Evolutionary conservation across 2,329 filamentous ascomycete genomes (phyloP), one percentile per base, ranked within the genome.

Genomic region (Sporothrix pallida): DNA sequence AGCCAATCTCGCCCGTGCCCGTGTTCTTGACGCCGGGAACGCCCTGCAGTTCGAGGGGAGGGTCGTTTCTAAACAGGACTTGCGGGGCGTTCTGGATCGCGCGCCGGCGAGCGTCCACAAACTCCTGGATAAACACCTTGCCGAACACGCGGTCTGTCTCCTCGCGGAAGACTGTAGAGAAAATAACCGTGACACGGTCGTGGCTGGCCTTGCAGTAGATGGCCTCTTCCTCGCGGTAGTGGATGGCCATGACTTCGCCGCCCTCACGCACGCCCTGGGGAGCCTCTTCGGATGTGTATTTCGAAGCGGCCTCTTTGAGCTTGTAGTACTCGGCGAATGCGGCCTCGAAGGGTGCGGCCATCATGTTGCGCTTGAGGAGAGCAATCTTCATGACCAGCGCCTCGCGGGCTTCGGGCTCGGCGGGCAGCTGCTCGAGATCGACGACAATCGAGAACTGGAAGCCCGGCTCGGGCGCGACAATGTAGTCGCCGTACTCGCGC

Each of bases 1-100:
- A 99, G 81, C 96, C 97, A 79, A 98, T 91, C 81, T 98, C 94
- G 74, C 92, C 94, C 72, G 91, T 92, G 74, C 91, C 90, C 20
- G 89, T 89, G 79, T 90, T 89, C 77, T 89, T 88, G 70, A 98
- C 87, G n/a, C 95, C 95, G 1, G 93, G 92, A 44, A 98, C 90
- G 44, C 90, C 91, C 82, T 97, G 92, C 75, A 99, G 84, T 83
- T 99, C 96, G 68, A 99, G 87, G 2, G 96, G 96, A 44, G 95
- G 93, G 78, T 99, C 96, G 80, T 95, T 97, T 79, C 94, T 89
- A 88, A 98, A 99, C 37, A 99, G 87, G 20, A 99, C 96, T 83
- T 99, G 96, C 0, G 96, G 96, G 20, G 97, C 96, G 82, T 99
- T 99, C 84, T 99, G 97, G 76, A 99, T 97, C 23, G 95, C 95